A percentile compares a stretch with the other conserved stretches of the same genome.
phyloP scores from a whole-genome alignment of 805 yeast species.

The Cyberlindnera mycetangii region DNA sequence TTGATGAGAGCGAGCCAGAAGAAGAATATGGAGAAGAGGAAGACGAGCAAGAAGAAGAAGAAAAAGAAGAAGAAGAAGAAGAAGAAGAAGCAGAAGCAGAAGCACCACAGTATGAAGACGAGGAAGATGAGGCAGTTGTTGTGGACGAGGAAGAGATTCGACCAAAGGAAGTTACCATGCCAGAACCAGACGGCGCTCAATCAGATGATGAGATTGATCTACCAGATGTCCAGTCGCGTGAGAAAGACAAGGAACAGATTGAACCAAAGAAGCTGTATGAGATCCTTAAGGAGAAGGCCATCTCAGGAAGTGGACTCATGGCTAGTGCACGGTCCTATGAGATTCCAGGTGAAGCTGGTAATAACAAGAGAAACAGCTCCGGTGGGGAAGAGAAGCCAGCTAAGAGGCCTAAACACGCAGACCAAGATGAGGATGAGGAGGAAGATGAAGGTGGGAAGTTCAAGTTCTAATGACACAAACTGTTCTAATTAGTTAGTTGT shows the following conservation, averaged over 20 bases:
- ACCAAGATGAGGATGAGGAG: slow-evolving; percentile 23
- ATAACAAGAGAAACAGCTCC: slow-evolving; percentile 13
- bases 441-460: slow-evolving; percentile 25
- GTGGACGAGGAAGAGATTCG: slow-evolving; percentile 5
- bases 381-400: background rate
- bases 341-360: slow-evolving; percentile 18
- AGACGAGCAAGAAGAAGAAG: slow-evolving; percentile 20
- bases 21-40: slow-evolving; percentile 26
- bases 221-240: slow-evolving; percentile 13
- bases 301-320: slow-evolving; percentile 13
- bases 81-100: slow-evolving; percentile 27
- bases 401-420: background rate
- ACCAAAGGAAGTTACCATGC: background rate
- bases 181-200: no score
- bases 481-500: background rate
- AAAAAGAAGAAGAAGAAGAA: slow-evolving; percentile 23
- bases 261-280: slow-evolving; percentile 26
- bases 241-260: slow-evolving; percentile 8
- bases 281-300: slow-evolving; percentile 23
- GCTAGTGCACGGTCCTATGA: slow-evolving; percentile 26
- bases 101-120: slow-evolving; percentile 7
- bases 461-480: slow-evolving; percentile 25
- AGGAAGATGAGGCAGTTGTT: slow-evolving; percentile 12
- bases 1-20: slow-evolving; percentile 24
- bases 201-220: slow-evolving; percentile 22